Evolutionary conservation across 1,284 basidiomycete species (phyloP).

Genomic region (Vanrija sp.): DNA sequence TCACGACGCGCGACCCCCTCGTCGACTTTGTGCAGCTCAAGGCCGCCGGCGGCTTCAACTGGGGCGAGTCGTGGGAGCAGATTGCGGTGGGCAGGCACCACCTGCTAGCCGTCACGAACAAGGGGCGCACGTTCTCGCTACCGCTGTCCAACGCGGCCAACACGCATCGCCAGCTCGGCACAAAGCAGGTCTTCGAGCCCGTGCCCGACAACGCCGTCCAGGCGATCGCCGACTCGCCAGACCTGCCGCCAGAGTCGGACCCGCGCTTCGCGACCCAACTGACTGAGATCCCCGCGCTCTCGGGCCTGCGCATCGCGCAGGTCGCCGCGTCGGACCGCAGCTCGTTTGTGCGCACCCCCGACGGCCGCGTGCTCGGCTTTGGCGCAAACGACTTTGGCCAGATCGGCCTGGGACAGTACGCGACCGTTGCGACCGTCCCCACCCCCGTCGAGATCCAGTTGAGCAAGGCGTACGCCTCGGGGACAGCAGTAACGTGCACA

Average conservation of each 20-base stretch:
- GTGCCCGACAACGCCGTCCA: constrained; percentile 36
- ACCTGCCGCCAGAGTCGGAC: constrained; percentile 44
- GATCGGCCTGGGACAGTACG: constrained; percentile 70
- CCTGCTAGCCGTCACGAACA: constrained; percentile 75
- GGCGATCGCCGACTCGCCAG: constrained; percentile 27
- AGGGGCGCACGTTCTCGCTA: constrained; percentile 74
- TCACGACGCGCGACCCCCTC: constrained; percentile 41
- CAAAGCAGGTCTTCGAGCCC: constrained; percentile 57
- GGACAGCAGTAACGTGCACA: constrained; percentile 61
- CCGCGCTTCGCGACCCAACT: constrained; percentile 70
- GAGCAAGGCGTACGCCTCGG: constrained; percentile 53
- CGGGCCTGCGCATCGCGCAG: constrained; percentile 62
- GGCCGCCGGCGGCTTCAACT: constrained; percentile 53
- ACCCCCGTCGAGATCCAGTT: constrained; percentile 83
- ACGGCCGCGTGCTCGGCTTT: constrained; percentile 80
- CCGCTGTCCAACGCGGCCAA: constrained; percentile 77
- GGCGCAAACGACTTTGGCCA: constrained; percentile 84
- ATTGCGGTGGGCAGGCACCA: constrained; percentile 76
- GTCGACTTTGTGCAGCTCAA: constrained; percentile 50
- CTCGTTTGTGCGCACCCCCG: constrained; percentile 66
- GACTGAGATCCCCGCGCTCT: constrained; percentile 75
- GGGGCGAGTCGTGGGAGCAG: constrained; percentile 63
- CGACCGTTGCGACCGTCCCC: constrained; percentile 67
- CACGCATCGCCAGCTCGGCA: constrained; percentile 77
- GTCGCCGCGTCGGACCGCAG: constrained; percentile 70